Percentiles rank a stretch among this genome's conserved stretches.
phyloP scores from a whole-genome alignment of 2,329 filamentous ascomycete genomes.

The Cylindrodendrum hubeiense region DNA sequence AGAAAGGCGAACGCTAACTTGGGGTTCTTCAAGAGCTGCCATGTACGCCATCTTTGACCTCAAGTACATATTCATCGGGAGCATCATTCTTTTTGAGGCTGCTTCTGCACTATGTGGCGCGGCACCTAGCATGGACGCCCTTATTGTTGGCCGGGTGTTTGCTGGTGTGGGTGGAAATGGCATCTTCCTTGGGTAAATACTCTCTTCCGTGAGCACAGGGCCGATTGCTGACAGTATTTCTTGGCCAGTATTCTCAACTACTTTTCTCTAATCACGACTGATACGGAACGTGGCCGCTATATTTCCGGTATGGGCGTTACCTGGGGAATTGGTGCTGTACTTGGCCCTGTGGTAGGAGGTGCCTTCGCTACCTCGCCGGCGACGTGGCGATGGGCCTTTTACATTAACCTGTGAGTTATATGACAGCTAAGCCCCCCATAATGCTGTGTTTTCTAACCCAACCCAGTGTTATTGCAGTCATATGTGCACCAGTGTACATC shows the following conservation, averaged over 20 bases:
- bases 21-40: background rate
- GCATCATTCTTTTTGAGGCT: conserved; percentile 36
- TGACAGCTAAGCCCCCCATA: no score
- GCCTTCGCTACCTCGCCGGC: conserved; percentile 20
- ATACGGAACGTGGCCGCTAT: conserved; percentile 36
- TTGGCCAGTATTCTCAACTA: conserved; percentile 18
- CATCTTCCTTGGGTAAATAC: conserved; percentile 35
- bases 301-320: conserved; percentile 36
- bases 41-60: conserved; percentile 57
- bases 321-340: conserved; percentile 57
- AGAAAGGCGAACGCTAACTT: no score
- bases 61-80: conserved; percentile 53
- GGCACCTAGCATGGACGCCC: conserved; percentile 53
- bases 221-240: no score
- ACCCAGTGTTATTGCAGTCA: conserved; percentile 15
- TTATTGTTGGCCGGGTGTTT: conserved; percentile 60
- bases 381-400: conserved; percentile 45
- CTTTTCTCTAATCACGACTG: conserved; percentile 27
- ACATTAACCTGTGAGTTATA: conserved; percentile 19
- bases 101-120: conserved; percentile 53
- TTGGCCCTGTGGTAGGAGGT: conserved; percentile 49
- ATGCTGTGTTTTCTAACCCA: no score
- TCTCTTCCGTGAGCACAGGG: no score
- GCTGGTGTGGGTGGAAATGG: conserved; percentile 55
- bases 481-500: conserved; percentile 23